Base-by-base conservation (phyloP, 495 filamentous ascomycete species). In the Aspergillus hancockii region DNA sequence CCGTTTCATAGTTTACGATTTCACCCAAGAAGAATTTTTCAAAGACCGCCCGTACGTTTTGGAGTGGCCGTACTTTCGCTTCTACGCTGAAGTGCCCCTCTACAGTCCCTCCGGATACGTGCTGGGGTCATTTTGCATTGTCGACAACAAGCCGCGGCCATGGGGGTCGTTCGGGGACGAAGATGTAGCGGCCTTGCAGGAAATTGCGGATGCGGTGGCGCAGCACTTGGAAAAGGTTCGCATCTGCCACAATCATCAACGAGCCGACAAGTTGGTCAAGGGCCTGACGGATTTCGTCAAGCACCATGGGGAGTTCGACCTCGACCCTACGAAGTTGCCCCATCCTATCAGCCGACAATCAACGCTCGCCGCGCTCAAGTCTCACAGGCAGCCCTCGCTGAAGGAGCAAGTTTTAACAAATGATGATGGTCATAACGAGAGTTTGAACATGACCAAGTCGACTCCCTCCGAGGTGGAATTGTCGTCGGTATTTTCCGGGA, bases 81-180 rank as follows among this genome's bases (percentile, higher is more conserved):
- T 86, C 64, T 90, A 89, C 55, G 84, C 81, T 8, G 86, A 83
- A n/a, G 82, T 85, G 4, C 85, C 87, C 0, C 73, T 90, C 12
- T 69, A 79, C 28, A 83, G 79, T 1, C 78, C 75, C 12, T 72
- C 72, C 13, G 86, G 85, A 8, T 77, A 83, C 38, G 75, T 80
- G 4, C 83, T 90, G 49, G 87, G 87, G 14, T 84, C 81, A 5
- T 80, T 84, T 58, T 85, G 83, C 49, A 73, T 88, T n/a, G 68
- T 86, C 2, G 84, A 88, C 64, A 71, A 79, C 28, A 65, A 71
- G 28, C 77, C 81, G n/a, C 73, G 79, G 25, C 77, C 81, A n/a
- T 73, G 79, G 2, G 43, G 56, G 1, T 63, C 71, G 8, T 64
- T 73, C 19, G 54, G 45, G 12, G 57, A 59, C 7, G 22, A 49